Evolutionary conservation across 371 early-diverging fungal species (phyloP).

Genomic region (Circinella umbellata): DNA sequence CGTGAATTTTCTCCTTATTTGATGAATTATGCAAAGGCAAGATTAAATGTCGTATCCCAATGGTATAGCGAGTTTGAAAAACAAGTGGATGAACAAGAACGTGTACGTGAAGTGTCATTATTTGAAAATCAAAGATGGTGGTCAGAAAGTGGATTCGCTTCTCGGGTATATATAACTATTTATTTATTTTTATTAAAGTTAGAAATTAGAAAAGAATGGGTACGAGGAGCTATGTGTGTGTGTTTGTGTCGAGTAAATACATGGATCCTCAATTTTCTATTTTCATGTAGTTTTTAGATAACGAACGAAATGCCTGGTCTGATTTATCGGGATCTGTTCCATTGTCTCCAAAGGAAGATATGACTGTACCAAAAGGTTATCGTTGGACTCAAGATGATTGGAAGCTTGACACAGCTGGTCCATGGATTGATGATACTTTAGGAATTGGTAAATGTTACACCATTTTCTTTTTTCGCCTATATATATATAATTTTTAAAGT

Average conservation of each 20-base stretch:
- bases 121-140: constrained; percentile 56
- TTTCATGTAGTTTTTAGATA: constrained; percentile 26
- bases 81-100: constrained; percentile 15
- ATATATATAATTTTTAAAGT: too few species aligned
- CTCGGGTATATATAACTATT: constrained; percentile 32
- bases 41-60: constrained; percentile 16
- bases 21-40: constrained; percentile 26
- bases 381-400: constrained; percentile 50
- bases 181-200: too few species aligned
- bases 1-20: constrained; percentile 37
- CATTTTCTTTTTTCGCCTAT: neutral
- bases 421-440: constrained; percentile 50
- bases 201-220: too few species aligned
- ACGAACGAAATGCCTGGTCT: constrained; percentile 42
- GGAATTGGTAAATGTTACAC: constrained; percentile 35
- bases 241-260: too few species aligned
- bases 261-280: too few species aligned
- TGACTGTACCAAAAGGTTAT: constrained; percentile 44
- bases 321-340: constrained; percentile 36
- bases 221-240: too few species aligned
- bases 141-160: constrained; percentile 46
- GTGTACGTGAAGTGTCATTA: constrained; percentile 36
- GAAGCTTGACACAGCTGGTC: constrained; percentile 44
- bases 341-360: constrained; percentile 37
- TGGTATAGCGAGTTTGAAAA: constrained; percentile 35